phyloP scores from a whole-genome alignment of 75 land plant species.

The Cunninghamia lanceolata region DNA sequence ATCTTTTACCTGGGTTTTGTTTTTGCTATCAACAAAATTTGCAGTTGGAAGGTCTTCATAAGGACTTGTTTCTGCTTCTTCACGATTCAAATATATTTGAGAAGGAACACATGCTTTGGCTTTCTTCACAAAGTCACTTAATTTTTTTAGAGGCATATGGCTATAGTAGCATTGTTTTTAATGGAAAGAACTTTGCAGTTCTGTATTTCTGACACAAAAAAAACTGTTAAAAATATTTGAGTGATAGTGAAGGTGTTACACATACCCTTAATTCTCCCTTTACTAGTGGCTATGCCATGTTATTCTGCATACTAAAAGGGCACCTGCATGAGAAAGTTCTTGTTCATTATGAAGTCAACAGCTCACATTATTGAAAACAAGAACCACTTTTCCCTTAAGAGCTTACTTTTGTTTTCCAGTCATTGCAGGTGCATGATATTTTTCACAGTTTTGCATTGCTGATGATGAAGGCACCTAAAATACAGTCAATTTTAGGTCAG shows the following conservation, averaged over 20 bases:
- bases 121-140: neutral
- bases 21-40: neutral
- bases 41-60: neutral
- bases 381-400: neutral
- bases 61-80: conserved; percentile 1
- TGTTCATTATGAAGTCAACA: neutral
- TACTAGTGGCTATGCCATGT: neutral
- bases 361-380: neutral
- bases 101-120: neutral
- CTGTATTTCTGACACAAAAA: neutral
- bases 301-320: neutral
- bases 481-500: too few species aligned
- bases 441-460: neutral
- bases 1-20: neutral
- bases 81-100: neutral
- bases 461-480: neutral
- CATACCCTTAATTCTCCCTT: neutral
- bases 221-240: neutral
- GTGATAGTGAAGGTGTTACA: neutral
- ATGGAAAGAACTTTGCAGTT: neutral
- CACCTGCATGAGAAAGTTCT: neutral
- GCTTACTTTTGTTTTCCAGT: neutral
- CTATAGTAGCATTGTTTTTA: neutral
- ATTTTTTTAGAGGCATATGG: neutral
- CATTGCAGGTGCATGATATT: neutral